These are phyloP conservation scores for Neurospora sp. DNA, from an alignment of 495 filamentous ascomycete genomes.

Conservation along the genomic window DNA sequence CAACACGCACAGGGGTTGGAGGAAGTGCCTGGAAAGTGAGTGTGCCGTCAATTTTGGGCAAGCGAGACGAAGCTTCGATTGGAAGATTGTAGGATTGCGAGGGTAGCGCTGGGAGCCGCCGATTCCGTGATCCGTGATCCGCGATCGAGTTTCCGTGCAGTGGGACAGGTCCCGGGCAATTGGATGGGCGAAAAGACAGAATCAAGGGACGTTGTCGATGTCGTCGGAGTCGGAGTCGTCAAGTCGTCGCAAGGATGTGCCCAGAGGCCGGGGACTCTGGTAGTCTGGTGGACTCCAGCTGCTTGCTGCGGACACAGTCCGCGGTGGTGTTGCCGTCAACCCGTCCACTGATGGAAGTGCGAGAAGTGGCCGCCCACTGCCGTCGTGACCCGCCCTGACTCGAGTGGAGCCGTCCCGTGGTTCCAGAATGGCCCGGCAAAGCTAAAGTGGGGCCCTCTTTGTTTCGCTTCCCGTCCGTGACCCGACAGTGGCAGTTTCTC, in stretches of 20 bases:
- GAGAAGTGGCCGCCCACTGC: conserved; percentile 6
- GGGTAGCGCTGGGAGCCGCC: not conserved
- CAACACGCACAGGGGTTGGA: not conserved
- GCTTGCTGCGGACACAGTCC: not conserved
- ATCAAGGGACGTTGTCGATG: not conserved
- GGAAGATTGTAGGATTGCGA: not conserved
- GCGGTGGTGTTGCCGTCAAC: not conserved
- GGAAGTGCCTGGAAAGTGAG: not conserved
- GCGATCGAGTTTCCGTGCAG: not conserved
- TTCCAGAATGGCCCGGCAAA: conserved; percentile 13
- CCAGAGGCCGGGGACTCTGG: not conserved
- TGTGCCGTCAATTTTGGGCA: not conserved
- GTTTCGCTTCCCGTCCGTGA: conserved; percentile 2
- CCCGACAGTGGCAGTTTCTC: not conserved
- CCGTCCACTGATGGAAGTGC: not conserved
- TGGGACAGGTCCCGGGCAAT: not conserved
- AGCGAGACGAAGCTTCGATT: not conserved
- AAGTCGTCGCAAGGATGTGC: not conserved
- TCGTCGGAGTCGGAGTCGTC: not conserved
- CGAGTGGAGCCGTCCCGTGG: conserved; percentile 16
- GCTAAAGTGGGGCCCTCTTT: conserved; percentile 22
- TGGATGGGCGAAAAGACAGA: not conserved
- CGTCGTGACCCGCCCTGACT: conserved; percentile 16
- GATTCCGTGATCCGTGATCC: not conserved
- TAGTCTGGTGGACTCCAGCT: not conserved